Base-by-base conservation (phyloP, 1,284 basidiomycete genomes). In the Testicularia cyperi region DNA sequence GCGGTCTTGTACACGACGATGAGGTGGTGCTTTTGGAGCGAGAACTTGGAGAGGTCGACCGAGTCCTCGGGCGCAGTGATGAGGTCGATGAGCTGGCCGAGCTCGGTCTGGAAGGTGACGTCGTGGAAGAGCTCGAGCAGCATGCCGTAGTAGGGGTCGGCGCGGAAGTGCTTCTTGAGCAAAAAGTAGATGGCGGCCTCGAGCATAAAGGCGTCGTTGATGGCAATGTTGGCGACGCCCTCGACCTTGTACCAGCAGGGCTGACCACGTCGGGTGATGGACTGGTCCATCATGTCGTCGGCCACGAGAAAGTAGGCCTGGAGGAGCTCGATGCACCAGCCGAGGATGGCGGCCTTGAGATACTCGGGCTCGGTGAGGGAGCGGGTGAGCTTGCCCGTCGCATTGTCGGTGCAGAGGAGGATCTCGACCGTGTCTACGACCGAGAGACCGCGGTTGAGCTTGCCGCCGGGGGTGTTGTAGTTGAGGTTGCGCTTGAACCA, bases 1-100 rank as follows among this genome's bases (percentile, higher is more conserved):
- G 94, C 90, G 15, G 95, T 97, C 80, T 98, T 98, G 85, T 94
- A 97, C 56, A 91, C 84, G 38, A 97, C 92, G 77, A 97, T 98
- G 52, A 91, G 83, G 66, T 85, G 85, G 78, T 97, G 91, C 89
- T 88, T 89, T 53, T 82, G 76, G 24, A 84, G 79, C 5, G 88
- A 90, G 80, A 97, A 97, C 74, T 87, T 88, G 79, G 77, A 81
- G 43, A 98, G 80, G 77, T 97, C 90, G 52, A 97, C 88, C 16
- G 81, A 74, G 71, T 92, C 86, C 75, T 97, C 92, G 0, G 92
- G 89, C 0, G 92, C 94, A 6, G 92, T 96, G 78, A 96, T 89
- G 35, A 97, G 80, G 79, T 97, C 94, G 52, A 97, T 86, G 44
- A 97, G 82, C 79, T 98, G 94, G 4, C 95, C 94, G 76, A 96